Evolutionary conservation across 2,329 filamentous ascomycete genomes (phyloP), one percentile per base, ranked within the genome.

Genomic region (Aspergillus pseudoterreus): DNA sequence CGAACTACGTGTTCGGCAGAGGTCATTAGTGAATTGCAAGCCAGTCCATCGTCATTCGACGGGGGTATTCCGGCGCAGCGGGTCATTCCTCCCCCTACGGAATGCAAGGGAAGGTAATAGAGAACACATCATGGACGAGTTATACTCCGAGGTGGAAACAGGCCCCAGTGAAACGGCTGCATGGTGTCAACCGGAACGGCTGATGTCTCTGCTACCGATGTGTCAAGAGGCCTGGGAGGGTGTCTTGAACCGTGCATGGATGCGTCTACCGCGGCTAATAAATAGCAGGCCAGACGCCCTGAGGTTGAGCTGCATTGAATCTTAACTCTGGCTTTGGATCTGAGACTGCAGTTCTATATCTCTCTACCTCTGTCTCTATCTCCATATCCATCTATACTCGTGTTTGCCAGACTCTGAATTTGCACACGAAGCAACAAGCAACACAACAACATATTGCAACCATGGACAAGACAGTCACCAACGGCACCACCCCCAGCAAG

Each of bases 1-100:
- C 45, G 45, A 47, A 47, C 45, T 47, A 47, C 45, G 45, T 47
- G 45, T 47, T 47, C n/a, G 21, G 22, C n/a, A 14, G 35, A 14
- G 8, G 15, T 17, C 33, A 30, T 30, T 30, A 30, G 27, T 30
- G 6, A 9, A 10, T 30, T 30, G 27, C 27, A 10, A 30, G 27
- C 27, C 27, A 4, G 24, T 17, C 45, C 36, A 22, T 35, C 45
- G 33, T 35, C 45, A 47, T 36, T 36, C 17, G 33, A 21, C 19
- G n/a, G 43, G 43, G 22, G n/a, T 6, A n/a, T 14, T 32, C 43
- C 35, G 35, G 22, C 38, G 27, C 44, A 46, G 32, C 32, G 9
- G 12, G 10, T 32, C 30, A 17, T 30, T 5, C 30, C 24, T 15
- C 27, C 14, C n/a, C 43, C 12, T n/a, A 35, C 35, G 30, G 45